Evolutionary conservation across 306 rosid species (phyloP).

Genomic region (Lupinus albus): DNA sequence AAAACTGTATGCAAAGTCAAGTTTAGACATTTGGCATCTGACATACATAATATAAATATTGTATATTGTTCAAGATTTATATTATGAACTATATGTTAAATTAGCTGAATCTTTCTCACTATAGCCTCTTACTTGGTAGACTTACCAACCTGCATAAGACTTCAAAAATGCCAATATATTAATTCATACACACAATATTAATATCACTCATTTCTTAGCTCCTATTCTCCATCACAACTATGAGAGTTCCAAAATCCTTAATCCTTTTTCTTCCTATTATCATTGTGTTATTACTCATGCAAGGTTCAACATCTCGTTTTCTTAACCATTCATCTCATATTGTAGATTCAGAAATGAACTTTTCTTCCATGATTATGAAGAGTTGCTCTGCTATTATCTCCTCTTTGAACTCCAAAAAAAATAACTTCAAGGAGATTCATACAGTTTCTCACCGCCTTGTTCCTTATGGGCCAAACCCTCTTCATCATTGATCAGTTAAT

Average conservation of each 20-base stretch:
- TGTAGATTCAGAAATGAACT: constrained; percentile 15
- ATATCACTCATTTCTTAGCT: background rate
- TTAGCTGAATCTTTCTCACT: background rate
- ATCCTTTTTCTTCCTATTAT: constrained; percentile 30
- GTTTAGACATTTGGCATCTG: constrained; percentile 21
- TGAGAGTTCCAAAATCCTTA: constrained; percentile 42
- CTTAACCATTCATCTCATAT: constrained; percentile 8
- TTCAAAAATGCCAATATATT: background rate
- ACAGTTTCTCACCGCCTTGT: constrained; percentile 47
- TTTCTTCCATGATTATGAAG: constrained; percentile 37
- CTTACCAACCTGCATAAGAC: background rate
- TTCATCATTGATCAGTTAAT: constrained; percentile 50
- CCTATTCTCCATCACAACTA: constrained; percentile 2
- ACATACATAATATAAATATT: background rate
- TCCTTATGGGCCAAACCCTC: constrained; percentile 58
- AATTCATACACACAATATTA: background rate
- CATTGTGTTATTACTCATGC: constrained; percentile 26
- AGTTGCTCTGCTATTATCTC: constrained; percentile 33
- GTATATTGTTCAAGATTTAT: background rate
- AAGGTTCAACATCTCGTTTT: constrained; percentile 34
- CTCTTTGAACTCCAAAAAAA: constrained; percentile 40
- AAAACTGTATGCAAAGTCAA: constrained; percentile 43
- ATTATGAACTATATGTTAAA: background rate
- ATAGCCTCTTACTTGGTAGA: constrained; percentile 35
- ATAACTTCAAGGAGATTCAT: constrained; percentile 40